Evolutionary conservation across 2,329 filamentous ascomycete genomes (phyloP).

Genomic region (Verticillium nonalfalfae): DNA sequence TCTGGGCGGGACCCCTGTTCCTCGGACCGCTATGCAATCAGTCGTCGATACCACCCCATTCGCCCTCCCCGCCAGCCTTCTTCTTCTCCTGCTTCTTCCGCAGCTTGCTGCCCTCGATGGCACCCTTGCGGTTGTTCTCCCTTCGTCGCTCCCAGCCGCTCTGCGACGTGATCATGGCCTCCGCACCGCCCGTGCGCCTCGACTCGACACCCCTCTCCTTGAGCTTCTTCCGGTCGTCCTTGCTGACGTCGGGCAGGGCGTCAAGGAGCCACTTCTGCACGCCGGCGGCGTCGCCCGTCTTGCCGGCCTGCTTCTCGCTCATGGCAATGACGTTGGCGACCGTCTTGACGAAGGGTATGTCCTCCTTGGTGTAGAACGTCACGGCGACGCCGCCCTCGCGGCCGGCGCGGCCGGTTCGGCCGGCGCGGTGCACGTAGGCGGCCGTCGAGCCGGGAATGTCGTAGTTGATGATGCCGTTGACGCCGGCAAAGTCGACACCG

Average conservation of each 20-base stretch:
- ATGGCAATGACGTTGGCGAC: slow-evolving; percentile 88
- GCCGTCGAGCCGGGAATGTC: slow-evolving; percentile 90
- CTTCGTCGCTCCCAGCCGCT: slow-evolving; percentile 66
- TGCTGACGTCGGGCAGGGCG: slow-evolving; percentile 74
- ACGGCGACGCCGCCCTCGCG: slow-evolving; percentile 83
- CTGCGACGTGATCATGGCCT: slow-evolving; percentile 73
- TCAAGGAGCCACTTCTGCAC: slow-evolving; percentile 85
- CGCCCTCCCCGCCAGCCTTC: slow-evolving; percentile 19
- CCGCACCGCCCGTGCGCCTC: slow-evolving; percentile 39
- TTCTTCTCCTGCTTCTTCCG: slow-evolving; percentile 32
- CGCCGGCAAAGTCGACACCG: slow-evolving; percentile 88
- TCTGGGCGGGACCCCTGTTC: background rate
- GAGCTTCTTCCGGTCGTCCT: slow-evolving; percentile 76
- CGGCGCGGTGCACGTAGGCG: slow-evolving; percentile 88
- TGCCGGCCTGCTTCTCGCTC: slow-evolving; percentile 66
- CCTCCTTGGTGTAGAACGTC: slow-evolving; percentile 93
- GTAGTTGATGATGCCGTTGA: slow-evolving; percentile 96
- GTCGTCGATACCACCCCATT: slow-evolving; percentile 45
- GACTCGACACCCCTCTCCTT: slow-evolving; percentile 78
- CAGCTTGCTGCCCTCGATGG: slow-evolving; percentile 55
- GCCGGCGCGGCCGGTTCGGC: slow-evolving; percentile 83
- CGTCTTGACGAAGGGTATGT: slow-evolving; percentile 81
- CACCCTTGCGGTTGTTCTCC: slow-evolving; percentile 61
- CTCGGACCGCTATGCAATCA: slow-evolving; percentile 10
- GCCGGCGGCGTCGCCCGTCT: slow-evolving; percentile 44